These are phyloP conservation scores for Paramecium sexaurelia DNA, from an alignment of 73 alveolate genomes.

Conservation along the genomic window DNA sequence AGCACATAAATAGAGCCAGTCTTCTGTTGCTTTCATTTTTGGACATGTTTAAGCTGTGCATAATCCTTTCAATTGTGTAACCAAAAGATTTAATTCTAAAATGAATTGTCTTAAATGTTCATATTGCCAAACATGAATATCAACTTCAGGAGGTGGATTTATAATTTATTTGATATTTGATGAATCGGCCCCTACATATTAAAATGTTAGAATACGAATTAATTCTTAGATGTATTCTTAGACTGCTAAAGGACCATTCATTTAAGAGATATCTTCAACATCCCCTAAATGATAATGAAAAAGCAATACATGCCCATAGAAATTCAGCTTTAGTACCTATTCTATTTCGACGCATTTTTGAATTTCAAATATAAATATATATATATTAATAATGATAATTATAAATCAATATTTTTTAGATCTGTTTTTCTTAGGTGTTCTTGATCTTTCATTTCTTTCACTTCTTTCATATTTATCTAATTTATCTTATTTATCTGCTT, in stretches of 20 bases:
- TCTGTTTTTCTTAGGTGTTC: slow-evolving; percentile 43
- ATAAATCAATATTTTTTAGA: slow-evolving; percentile 2
- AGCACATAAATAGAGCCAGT: slow-evolving; percentile 98
- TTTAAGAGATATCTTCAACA: slow-evolving; percentile 91
- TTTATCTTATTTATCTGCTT: not conserved
- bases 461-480: not conserved
- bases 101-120: slow-evolving; percentile 97
- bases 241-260: slow-evolving; percentile 98
- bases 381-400: not conserved
- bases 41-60: slow-evolving; percentile 97
- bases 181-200: slow-evolving; percentile 81
- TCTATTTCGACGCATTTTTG: slow-evolving; percentile 86
- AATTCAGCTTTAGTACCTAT: slow-evolving; percentile 97
- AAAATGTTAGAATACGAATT: slow-evolving; percentile 72
- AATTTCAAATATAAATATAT: slow-evolving; percentile 26
- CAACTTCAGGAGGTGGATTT: slow-evolving; percentile 96
- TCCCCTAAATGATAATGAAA: slow-evolving; percentile 68
- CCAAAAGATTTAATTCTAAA: slow-evolving; percentile 92
- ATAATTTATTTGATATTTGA: slow-evolving; percentile 89
- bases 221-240: slow-evolving; percentile 96
- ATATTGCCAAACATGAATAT: slow-evolving; percentile 96
- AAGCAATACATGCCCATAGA: slow-evolving; percentile 88
- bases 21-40: slow-evolving; percentile 98
- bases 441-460: slow-evolving; percentile 8
- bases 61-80: slow-evolving; percentile 92